Evolutionary conservation across 2,329 filamentous ascomycete genomes (phyloP), one percentile per base, ranked within the genome.

Genomic region (Boeremia exigua): DNA sequence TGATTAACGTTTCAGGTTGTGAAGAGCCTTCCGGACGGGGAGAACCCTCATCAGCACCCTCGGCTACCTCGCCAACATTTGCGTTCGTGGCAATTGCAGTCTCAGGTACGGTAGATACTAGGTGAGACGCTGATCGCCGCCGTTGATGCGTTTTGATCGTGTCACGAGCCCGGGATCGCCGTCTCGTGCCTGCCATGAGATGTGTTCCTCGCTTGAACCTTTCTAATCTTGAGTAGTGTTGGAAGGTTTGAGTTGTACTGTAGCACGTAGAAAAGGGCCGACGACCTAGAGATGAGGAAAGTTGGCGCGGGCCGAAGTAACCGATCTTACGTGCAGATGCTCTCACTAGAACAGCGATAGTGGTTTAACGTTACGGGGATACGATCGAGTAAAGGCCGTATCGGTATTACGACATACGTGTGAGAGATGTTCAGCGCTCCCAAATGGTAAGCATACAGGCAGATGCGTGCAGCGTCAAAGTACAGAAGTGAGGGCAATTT

Each of bases 111-210:
- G 46, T 12, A 33, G 53, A 39, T 46, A 53, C 46, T 51, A 54
- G 49, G 11, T 52, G 58, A 48, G 61, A 53, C 25, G 37, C 29
- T 25, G 54, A 57, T 55, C 50, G 59, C 44, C 57, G 62, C 27
- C 50, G 56, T 36, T 50, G 46, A 56, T 54, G 54, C 42, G 52
- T 39, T 44, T 33, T 52, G 42, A 33, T 45, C 32, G 66, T 61
- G 39, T 64, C 60, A 59, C 62, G 57, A 49, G 53, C 59, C 54
- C 62, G 62, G 61, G 62, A 60, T 44, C 57, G 62, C 44, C 56
- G 59, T 54, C 65, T 61, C 36, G 59, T 67, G 49, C 61, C 60
- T 33, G 68, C 64, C 68, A 71, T 68, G 48, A 55, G 51, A 34
- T 45, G 28, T 43, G 45, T 19, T 38, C 39, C 25, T 43, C 40